Percentiles rank a stretch among this genome's conserved stretches.
phyloP scores from a whole-genome alignment of 306 rosid genomes.

The Dalbergia cultrata region DNA sequence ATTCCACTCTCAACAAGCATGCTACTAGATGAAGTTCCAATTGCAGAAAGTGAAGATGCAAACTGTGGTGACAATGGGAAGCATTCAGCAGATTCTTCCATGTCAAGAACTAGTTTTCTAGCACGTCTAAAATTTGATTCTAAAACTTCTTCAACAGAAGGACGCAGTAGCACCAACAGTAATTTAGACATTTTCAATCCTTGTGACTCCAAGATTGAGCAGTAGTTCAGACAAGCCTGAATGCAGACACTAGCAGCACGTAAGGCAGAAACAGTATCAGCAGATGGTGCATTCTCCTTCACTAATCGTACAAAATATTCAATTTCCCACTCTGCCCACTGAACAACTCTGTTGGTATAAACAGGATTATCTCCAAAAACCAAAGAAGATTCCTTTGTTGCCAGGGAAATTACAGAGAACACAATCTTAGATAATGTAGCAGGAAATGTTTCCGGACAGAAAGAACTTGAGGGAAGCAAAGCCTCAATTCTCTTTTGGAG shows the following conservation, averaged over 20 bases:
- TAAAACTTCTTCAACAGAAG: constrained; percentile 92
- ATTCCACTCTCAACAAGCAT: constrained; percentile 82
- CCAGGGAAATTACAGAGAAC: constrained; percentile 77
- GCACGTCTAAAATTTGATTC: constrained; percentile 94
- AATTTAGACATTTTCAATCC: constrained; percentile 90
- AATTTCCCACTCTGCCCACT: constrained; percentile 99
- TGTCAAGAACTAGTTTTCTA: constrained; percentile 77
- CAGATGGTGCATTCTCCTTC: constrained; percentile 87
- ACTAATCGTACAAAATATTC: constrained; percentile 88
- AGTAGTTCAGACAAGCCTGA: constrained; percentile 89
- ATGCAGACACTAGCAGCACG: constrained; percentile 82
- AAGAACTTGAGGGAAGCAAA: constrained; percentile 84
- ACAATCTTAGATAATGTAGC: constrained; percentile 80
- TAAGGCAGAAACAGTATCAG: constrained; percentile 80
- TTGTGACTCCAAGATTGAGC: constrained; percentile 78
- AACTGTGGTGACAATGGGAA: constrained; percentile 69
- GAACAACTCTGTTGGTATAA: constrained; percentile 89
- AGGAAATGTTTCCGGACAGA: constrained; percentile 84
- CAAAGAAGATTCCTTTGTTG: constrained; percentile 78
- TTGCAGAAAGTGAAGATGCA: constrained; percentile 77
- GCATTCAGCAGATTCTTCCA: constrained; percentile 73
- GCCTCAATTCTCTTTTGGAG: constrained; percentile 77
- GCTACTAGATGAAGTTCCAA: constrained; percentile 66
- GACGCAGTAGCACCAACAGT: constrained; percentile 82
- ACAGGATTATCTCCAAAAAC: constrained; percentile 92